phyloP scores from a whole-genome alignment of 208 protist genomes.

The Entamoeba histolytica region DNA sequence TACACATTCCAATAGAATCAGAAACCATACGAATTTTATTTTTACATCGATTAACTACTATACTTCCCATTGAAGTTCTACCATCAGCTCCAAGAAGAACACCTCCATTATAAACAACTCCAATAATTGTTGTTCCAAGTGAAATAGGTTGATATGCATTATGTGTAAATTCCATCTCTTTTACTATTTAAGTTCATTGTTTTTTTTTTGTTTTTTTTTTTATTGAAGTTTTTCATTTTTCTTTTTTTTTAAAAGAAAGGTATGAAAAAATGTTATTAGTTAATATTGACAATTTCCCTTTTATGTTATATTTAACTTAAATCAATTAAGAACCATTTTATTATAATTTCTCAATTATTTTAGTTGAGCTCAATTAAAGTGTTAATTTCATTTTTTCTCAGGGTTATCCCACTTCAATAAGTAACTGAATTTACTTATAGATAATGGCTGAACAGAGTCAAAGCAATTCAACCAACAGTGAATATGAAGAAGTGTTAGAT shows the following conservation, averaged over 20 bases:
- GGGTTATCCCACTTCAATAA: too few species aligned
- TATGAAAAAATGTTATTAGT: too few species aligned
- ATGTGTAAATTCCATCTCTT: neutral
- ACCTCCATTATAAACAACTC: neutral
- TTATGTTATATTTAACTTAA: too few species aligned
- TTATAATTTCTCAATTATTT: too few species aligned
- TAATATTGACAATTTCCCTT: too few species aligned
- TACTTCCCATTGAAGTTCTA: constrained; percentile 25
- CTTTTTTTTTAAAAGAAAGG: neutral
- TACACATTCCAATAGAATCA: constrained; percentile 79
- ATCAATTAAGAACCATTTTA: too few species aligned
- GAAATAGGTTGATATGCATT: neutral
- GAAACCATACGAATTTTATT: constrained; percentile 85
- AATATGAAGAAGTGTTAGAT: too few species aligned
- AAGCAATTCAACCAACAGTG: too few species aligned
- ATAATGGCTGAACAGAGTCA: too few species aligned
- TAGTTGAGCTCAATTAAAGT: too few species aligned
- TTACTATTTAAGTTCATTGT: neutral
- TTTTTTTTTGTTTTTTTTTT: neutral
- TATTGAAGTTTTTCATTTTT: neutral
- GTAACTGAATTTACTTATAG: too few species aligned
- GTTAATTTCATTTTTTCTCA: too few species aligned
- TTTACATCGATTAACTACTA: constrained; percentile 79
- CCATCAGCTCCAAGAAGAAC: constrained; percentile 3
- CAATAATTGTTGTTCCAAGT: constrained; percentile 9